These are phyloP conservation scores for Grosmannia serpens DNA, from an alignment of 2,329 filamentous ascomycete species.

Conservation along the genomic window DNA sequence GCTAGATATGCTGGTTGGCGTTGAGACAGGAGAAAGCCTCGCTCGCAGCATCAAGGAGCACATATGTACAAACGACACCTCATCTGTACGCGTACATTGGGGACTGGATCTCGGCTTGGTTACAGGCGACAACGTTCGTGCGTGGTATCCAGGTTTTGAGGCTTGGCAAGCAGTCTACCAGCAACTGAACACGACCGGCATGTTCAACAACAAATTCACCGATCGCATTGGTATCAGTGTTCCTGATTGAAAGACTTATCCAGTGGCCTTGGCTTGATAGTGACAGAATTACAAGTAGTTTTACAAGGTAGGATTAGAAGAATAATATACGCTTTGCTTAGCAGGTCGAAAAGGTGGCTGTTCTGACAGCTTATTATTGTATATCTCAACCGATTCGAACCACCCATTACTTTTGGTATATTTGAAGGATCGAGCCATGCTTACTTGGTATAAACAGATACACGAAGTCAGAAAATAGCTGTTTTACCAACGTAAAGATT, in stretches of 20 bases:
- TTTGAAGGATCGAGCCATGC: too few relatives aligned
- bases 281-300: neutral
- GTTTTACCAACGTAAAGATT: too few relatives aligned
- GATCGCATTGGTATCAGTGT: conserved; percentile 13
- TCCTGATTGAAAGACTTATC: neutral
- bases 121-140: conserved; percentile 12
- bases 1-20: conserved; percentile 14
- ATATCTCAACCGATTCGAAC: too few relatives aligned
- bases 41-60: conserved; percentile 12
- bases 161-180: conserved; percentile 14
- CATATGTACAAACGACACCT: conserved; percentile 8
- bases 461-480: too few relatives aligned
- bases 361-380: too few relatives aligned
- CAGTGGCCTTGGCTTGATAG: neutral
- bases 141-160: conserved; percentile 15
- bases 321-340: neutral
- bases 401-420: too few relatives aligned
- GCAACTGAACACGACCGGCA: conserved; percentile 14
- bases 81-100: conserved; percentile 15
- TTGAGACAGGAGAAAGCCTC: conserved; percentile 11
- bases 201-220: conserved; percentile 18
- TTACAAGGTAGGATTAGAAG: neutral
- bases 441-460: too few relatives aligned
- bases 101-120: conserved; percentile 15
- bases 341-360: too few relatives aligned